A percentile compares a stretch with the other conserved stretches of the same genome.
Conservation (phyloP, 306 rosid genomes). For the Prunus mongolica region DNA sequence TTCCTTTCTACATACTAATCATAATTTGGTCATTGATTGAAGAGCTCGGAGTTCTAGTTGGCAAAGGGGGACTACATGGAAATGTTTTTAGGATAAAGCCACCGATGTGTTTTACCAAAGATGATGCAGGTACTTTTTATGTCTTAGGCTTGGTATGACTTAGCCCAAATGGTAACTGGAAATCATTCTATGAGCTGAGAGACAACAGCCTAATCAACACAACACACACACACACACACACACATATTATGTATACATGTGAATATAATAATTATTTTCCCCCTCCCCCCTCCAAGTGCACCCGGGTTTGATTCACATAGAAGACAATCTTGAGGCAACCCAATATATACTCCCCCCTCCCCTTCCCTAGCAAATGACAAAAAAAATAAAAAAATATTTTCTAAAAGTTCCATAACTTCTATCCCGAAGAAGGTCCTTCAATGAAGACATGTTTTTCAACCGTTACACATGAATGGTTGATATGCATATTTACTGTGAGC, state of each 20-base stretch:
- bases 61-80: constrained; percentile 90
- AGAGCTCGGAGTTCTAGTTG: constrained; percentile 81
- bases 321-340: too few relatives aligned
- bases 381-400: too few relatives aligned
- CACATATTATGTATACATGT: too few relatives aligned
- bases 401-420: too few relatives aligned
- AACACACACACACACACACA: neutral
- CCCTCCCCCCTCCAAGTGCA: too few relatives aligned
- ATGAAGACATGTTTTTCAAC: neutral
- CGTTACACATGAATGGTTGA: neutral
- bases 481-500: neutral
- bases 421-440: neutral
- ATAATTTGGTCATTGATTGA: constrained; percentile 27
- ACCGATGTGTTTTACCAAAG: constrained; percentile 86
- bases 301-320: too few relatives aligned
- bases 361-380: too few relatives aligned
- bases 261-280: too few relatives aligned
- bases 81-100: constrained; percentile 88
- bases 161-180: neutral
- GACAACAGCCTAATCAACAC: neutral
- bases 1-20: constrained; percentile 12
- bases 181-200: neutral
- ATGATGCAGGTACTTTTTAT: constrained; percentile 66
- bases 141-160: neutral
- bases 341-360: too few relatives aligned